Conservation (phyloP, 306 rosid genomes). For the Quillaja saponaria region DNA sequence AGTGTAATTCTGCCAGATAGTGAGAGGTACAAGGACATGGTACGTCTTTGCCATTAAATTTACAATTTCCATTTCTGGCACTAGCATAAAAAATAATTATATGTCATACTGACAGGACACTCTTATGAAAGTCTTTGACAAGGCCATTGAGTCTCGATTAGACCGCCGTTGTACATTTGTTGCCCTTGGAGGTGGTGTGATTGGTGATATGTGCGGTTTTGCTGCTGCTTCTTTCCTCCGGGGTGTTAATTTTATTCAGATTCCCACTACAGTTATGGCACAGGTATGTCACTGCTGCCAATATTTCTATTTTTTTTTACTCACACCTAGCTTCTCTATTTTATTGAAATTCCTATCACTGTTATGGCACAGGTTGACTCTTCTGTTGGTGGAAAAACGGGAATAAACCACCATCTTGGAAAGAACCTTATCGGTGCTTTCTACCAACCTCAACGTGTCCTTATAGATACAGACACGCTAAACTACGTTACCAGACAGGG, state of each 20-base stretch:
- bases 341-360: background rate
- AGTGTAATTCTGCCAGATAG: slow-evolving; percentile 83
- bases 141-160: slow-evolving; percentile 80
- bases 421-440: slow-evolving; percentile 95
- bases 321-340: slow-evolving; percentile 2
- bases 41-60: slow-evolving; percentile 33
- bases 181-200: slow-evolving; percentile 98
- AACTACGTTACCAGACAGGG: slow-evolving; percentile 82
- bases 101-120: slow-evolving; percentile 61
- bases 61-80: background rate
- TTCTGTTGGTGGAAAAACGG: slow-evolving; percentile 98
- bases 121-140: slow-evolving; percentile 92
- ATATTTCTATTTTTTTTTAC: background rate
- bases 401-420: slow-evolving; percentile 90
- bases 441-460: slow-evolving; percentile 93
- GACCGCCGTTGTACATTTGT: slow-evolving; percentile 83
- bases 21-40: slow-evolving; percentile 93
- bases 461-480: slow-evolving; percentile 82
- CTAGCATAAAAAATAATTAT: slow-evolving; percentile 24
- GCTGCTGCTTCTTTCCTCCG: slow-evolving; percentile 87
- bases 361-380: slow-evolving; percentile 77
- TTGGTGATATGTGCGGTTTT: slow-evolving; percentile 95
- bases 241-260: slow-evolving; percentile 94
- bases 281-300: slow-evolving; percentile 55
- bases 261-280: slow-evolving; percentile 95